Base-by-base conservation (phyloP, 352 stramenopile genomes). In the Phytophthora capsici region DNA sequence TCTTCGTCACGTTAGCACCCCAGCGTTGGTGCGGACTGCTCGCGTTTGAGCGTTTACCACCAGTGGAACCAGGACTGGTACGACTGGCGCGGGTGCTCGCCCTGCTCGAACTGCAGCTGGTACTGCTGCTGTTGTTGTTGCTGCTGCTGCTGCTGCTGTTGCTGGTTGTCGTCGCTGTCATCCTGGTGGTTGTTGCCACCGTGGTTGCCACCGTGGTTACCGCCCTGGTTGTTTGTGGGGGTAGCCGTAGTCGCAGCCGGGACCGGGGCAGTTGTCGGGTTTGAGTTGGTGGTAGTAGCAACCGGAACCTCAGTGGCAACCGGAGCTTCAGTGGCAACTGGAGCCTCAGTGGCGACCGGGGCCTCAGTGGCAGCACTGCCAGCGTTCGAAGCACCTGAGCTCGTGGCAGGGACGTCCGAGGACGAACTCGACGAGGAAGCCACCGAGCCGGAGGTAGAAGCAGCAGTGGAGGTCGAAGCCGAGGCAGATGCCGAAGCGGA, bases 21-120 rank as follows among this genome's bases (percentile, higher is more conserved):
- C 36, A 16, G 5, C 14, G 28, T 34, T 34, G 28, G 28, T 9
- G 28, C 3, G 36, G 36, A 20, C 14, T 41, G 14, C 12, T 16
- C 36, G 28, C 28, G 28, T 34, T 34, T 12, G 28, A 34, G 28
- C 16, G 26, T 4, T 60, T 66, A 66, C 58, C 58, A 49, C 49
- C 58, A 66, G 58, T 60, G 58, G 49, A 66, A 55, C 25, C 49
- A 55, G 16, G 48, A 60, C 38, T 52, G 45, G 32, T 60, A 48
- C 44, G 13, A 63, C 17, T 55, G 58, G 41, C 40, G 48, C 16
- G 46, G 47, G 28, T 54, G 47, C 2, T 54, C 47, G 47, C 12
- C 40, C 26, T 54, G n/a, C 17, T 54, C n/a, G 36, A 41, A 41
- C 36, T 41, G 36, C 36, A 10, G 36, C 36, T 41, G 36, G 8